These are phyloP conservation scores for Brassica carinata DNA, from an alignment of 345 rosid species.

Conservation along the genomic window DNA sequence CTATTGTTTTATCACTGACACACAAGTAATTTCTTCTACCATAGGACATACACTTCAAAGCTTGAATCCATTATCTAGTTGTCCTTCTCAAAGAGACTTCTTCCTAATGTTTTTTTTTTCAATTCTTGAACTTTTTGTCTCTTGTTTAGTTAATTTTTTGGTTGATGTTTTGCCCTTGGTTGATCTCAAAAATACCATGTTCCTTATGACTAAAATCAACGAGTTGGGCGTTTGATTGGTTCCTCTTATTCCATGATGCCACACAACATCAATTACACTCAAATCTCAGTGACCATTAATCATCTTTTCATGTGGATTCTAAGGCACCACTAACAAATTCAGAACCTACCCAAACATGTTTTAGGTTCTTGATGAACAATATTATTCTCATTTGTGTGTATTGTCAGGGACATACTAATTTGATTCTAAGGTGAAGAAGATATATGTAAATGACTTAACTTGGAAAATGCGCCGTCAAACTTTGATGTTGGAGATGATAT, in stretches of 20 bases:
- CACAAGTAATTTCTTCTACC: slow-evolving; percentile 43
- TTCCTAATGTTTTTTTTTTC: slow-evolving; percentile 64
- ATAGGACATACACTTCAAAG: slow-evolving; percentile 48
- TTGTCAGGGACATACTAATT: slow-evolving; percentile 22
- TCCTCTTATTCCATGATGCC: slow-evolving; percentile 36
- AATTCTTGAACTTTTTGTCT: slow-evolving; percentile 44
- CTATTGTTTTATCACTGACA: slow-evolving; percentile 56
- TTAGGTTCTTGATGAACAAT: not conserved
- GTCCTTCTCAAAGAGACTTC: slow-evolving; percentile 62
- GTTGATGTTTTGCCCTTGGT: slow-evolving; percentile 24
- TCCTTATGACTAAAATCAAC: slow-evolving; percentile 12
- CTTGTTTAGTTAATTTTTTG: slow-evolving; percentile 30
- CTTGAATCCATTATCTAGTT: slow-evolving; percentile 54
- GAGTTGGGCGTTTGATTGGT: slow-evolving; percentile 20
- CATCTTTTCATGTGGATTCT: slow-evolving; percentile 41
- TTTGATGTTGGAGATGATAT: slow-evolving; percentile 56
- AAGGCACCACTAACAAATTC: slow-evolving; percentile 7
- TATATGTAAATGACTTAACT: slow-evolving; percentile 56
- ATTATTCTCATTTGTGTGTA: not conserved
- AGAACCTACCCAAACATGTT: not conserved
- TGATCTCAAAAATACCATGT: slow-evolving; percentile 44
- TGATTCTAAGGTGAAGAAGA: slow-evolving; percentile 40
- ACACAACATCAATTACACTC: slow-evolving; percentile 31
- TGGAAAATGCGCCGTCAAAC: slow-evolving; percentile 52
- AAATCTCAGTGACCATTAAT: slow-evolving; percentile 45